phyloP scores from a whole-genome alignment of 1,284 basidiomycete genomes.

The Volvariella volvacea region DNA sequence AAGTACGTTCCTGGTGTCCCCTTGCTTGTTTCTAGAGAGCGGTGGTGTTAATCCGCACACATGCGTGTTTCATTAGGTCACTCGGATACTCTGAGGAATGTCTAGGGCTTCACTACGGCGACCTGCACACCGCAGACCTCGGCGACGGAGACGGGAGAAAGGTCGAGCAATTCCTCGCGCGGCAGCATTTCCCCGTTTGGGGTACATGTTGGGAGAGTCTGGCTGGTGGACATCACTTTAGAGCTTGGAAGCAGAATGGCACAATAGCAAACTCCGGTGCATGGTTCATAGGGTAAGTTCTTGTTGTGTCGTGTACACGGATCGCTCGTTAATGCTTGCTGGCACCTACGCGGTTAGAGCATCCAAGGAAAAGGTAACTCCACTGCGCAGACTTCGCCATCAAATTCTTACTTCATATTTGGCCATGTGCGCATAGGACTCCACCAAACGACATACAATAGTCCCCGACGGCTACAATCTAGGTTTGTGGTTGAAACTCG shows the following conservation, averaged over 20 bases:
- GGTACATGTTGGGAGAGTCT: conserved; percentile 73
- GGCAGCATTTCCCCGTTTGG: conserved; percentile 57
- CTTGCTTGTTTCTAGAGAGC: conserved; percentile 4
- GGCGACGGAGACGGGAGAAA: conserved; percentile 65
- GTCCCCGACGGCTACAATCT: conserved; percentile 71
- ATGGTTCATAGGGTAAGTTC: conserved; percentile 65
- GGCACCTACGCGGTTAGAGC: conserved; percentile 33
- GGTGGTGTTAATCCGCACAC: no score
- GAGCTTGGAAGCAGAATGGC: conserved; percentile 72
- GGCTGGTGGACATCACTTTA: conserved; percentile 58
- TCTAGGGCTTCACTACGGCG: conserved; percentile 63
- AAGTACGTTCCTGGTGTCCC: conserved; percentile 32
- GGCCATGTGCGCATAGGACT: conserved; percentile 34
- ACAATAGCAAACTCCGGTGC: conserved; percentile 54
- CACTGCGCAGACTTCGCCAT: background rate
- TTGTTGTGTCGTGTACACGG: no score
- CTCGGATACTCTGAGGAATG: conserved; percentile 76
- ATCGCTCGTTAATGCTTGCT: no score
- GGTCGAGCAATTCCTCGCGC: conserved; percentile 57
- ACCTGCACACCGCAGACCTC: conserved; percentile 60
- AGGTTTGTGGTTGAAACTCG: conserved; percentile 19
- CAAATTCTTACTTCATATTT: background rate
- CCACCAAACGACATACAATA: conserved; percentile 63
- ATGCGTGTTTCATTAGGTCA: conserved; percentile 40
- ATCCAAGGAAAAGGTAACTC: conserved; percentile 60